phyloP scores from a whole-genome alignment of 306 rosid genomes.

The Gastrolobium bilobum region DNA sequence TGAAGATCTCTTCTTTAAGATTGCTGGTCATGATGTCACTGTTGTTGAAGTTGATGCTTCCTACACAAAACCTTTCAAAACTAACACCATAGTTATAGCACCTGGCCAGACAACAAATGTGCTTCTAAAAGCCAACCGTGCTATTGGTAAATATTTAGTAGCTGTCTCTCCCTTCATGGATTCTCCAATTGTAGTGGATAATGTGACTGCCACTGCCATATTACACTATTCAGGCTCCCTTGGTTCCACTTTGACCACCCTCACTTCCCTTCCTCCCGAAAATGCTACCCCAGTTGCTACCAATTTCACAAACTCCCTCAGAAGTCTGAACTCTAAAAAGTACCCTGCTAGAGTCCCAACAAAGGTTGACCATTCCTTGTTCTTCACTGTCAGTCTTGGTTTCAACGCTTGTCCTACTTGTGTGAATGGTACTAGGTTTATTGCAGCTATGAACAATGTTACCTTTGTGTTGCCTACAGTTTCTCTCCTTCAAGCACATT shows the following conservation, averaged over 20 bases:
- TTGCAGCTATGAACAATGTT: constrained; percentile 78
- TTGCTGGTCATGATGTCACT: constrained; percentile 75
- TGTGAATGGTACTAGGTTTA: constrained; percentile 63
- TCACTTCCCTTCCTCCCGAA: constrained; percentile 66
- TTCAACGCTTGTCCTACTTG: constrained; percentile 73
- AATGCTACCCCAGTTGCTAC: constrained; percentile 69
- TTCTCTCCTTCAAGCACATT: constrained; percentile 86
- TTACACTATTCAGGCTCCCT: constrained; percentile 63
- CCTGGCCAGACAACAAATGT: constrained; percentile 94
- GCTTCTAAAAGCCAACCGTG: constrained; percentile 61
- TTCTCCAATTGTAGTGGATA: constrained; percentile 67
- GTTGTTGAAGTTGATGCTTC: constrained; percentile 87
- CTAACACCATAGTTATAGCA: constrained; percentile 73
- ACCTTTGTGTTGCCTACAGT: constrained; percentile 81
- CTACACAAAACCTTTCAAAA: constrained; percentile 82
- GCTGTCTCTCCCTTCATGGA: constrained; percentile 85
- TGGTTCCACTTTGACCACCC: constrained; percentile 56
- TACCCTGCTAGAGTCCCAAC: constrained; percentile 80
- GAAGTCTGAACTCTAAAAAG: constrained; percentile 68
- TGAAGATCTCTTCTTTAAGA: constrained; percentile 86
- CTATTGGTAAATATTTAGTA: constrained; percentile 65
- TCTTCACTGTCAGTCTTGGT: constrained; percentile 84
- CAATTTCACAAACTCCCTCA: constrained; percentile 62
- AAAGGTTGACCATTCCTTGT: constrained; percentile 72
- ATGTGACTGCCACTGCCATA: constrained; percentile 72